Base-by-base conservation (phyloP, 148 eudicot genomes). In the Vaccinium darrowii region DNA sequence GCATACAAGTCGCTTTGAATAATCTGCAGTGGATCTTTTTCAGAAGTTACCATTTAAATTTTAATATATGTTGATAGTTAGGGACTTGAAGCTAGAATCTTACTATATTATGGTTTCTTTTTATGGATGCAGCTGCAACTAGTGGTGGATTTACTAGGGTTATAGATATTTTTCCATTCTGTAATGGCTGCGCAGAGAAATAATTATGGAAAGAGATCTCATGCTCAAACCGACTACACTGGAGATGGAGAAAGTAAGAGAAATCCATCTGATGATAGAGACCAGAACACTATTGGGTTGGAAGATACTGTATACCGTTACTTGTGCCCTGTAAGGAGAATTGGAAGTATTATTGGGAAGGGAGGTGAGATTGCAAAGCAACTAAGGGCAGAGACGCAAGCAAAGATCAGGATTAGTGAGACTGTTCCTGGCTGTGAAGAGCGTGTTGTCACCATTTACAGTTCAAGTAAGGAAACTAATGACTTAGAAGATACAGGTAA, bases 341-440 rank as follows among this genome's bases (percentile, higher is more conserved):
- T 97, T 67, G 99, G 98, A 79, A 93, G 98, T 89, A 95, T 97
- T 52, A 95, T 97, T 79, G 99, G 99, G 23, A 92, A 93, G 86
- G 99, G 99, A 58, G 99, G 99, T 5, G 98, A 95, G 85, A 97
- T 95, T 76, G 95, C 92, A 23, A 93, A 93, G 77, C 98, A 97
- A 83, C 74, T 97, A 47, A 89, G 99, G 84, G 87, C 91, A 50
- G 95, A 97, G 83, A 95, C 98, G 27, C 90, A 88, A 71, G 76
- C 99, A 50, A 97, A 90, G 86, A 93, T 97, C 78, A 95, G 98
- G 83, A 95, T 97, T 67, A 88, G 95, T 77, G 99, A 97, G 88
- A 79, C 95, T 5, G 93, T 94, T 57, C 95, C 94, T 19, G 99
- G 98, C 18, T 91, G 94, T 85, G 98, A 94, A 5, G 98, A 97